These are phyloP conservation scores for Drechslera avenae DNA, from an alignment of 2,329 filamentous ascomycete species.

Conservation along the genomic window DNA sequence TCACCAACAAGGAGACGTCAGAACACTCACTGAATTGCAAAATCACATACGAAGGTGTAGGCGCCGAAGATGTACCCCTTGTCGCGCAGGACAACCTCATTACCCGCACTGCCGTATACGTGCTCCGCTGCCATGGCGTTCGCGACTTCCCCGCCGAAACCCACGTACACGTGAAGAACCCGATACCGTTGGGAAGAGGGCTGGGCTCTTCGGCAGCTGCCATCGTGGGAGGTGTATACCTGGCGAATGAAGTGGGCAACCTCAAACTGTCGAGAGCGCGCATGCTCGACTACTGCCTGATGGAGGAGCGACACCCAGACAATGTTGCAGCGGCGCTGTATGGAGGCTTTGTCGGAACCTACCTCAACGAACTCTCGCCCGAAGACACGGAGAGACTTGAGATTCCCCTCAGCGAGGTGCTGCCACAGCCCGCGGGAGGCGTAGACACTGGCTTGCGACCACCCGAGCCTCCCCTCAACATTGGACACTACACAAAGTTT, in stretches of 20 bases:
- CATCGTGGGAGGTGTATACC: conserved; percentile 91
- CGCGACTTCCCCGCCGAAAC: conserved; percentile 81
- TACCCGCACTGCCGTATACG: conserved; percentile 91
- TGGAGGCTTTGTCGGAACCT: conserved; percentile 95
- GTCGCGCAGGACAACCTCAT: conserved; percentile 89
- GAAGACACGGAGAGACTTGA: conserved; percentile 89
- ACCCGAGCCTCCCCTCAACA: conserved; percentile 86
- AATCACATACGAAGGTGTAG: conserved; percentile 87
- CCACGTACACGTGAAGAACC: conserved; percentile 92
- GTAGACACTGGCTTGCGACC: conserved; percentile 86
- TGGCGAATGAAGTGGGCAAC: conserved; percentile 86
- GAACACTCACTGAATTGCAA: conserved; percentile 77
- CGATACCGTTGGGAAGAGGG: conserved; percentile 89
- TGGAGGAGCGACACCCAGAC: conserved; percentile 71
- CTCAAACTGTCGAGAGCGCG: conserved; percentile 78
- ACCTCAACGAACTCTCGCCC: conserved; percentile 87
- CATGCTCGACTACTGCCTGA: conserved; percentile 93
- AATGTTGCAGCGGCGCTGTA: conserved; percentile 88
- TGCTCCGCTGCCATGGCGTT: conserved; percentile 88
- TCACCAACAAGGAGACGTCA: conserved; percentile 61
- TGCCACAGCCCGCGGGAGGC: conserved; percentile 87
- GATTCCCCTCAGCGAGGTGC: conserved; percentile 91
- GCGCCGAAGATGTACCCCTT: conserved; percentile 77
- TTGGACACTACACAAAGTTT: conserved; percentile 96
- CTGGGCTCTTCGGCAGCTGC: conserved; percentile 95